A percentile compares a stretch with the other conserved stretches of the same genome.
These are phyloP conservation scores for Ustilago nuda DNA, from an alignment of 1,284 basidiomycete genomes.

Conservation along the genomic window DNA sequence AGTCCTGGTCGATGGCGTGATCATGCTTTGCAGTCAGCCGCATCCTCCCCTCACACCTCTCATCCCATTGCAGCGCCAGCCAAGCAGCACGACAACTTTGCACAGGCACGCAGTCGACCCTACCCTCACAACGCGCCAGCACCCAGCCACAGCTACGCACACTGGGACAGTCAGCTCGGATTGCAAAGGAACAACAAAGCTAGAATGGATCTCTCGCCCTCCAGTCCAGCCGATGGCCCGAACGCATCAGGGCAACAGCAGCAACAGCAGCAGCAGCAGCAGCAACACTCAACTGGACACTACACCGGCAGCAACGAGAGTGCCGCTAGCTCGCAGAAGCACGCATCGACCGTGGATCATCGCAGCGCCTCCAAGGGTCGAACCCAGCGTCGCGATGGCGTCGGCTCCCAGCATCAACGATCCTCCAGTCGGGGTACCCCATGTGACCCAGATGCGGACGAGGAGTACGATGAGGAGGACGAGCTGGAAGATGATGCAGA, in stretches of 20 bases:
- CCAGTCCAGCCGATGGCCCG: slow-evolving; percentile 17
- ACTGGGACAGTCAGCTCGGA: slow-evolving; percentile 48
- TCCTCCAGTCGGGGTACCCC: slow-evolving; percentile 26
- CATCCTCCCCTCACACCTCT: slow-evolving; percentile 40
- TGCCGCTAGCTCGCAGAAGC: slow-evolving; percentile 21
- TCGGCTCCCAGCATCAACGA: slow-evolving; percentile 26
- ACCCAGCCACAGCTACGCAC: slow-evolving; percentile 44
- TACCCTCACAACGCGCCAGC: slow-evolving; percentile 45
- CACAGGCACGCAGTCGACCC: slow-evolving; percentile 26
- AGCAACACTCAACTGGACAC: slow-evolving; percentile 12
- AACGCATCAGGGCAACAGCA: slow-evolving; percentile 8
- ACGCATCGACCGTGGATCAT: slow-evolving; percentile 7
- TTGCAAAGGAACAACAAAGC: slow-evolving; percentile 34
- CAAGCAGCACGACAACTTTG: slow-evolving; percentile 36
- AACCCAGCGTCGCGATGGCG: slow-evolving; percentile 21
- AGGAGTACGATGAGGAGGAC: slow-evolving; percentile 57
- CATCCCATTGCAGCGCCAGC: slow-evolving; percentile 18
- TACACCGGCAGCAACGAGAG: slow-evolving; percentile 17
- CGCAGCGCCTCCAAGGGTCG: slow-evolving; percentile 38
- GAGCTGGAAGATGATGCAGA: slow-evolving; percentile 55
- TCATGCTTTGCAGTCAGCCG: slow-evolving; percentile 17
- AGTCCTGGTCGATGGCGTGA: slow-evolving; percentile 50
- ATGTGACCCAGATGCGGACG: slow-evolving; percentile 49
- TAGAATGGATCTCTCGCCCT: slow-evolving; percentile 37
- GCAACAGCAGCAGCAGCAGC: slow-evolving; percentile 22